These are phyloP conservation scores for Porcisia deanei DNA, from an alignment of 208 protist genomes.

Conservation along the genomic window DNA sequence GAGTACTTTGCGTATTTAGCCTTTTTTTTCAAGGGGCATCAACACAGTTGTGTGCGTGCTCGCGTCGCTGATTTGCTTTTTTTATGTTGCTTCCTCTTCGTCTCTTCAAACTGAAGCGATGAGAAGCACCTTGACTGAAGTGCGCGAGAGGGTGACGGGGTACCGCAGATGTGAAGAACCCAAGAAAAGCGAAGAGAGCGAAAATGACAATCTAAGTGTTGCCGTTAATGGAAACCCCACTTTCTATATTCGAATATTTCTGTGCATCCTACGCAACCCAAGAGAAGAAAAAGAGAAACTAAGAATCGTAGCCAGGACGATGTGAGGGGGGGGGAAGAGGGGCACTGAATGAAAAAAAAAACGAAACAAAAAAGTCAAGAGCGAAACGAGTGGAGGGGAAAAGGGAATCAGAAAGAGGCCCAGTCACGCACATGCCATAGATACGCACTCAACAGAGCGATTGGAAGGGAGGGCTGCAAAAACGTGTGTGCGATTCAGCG, in stretches of 20 bases:
- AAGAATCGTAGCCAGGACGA: too few relatives aligned
- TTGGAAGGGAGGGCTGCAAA: neutral
- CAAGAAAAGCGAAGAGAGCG: neutral
- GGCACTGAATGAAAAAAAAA: neutral
- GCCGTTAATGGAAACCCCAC: neutral
- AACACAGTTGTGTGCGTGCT: neutral
- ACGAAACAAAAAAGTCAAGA: neutral
- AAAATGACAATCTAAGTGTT: neutral
- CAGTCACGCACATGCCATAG: neutral
- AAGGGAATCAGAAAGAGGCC: neutral
- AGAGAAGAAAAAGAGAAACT: neutral
- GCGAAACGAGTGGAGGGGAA: neutral
- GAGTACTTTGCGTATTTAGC: neutral
- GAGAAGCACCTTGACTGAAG: neutral
- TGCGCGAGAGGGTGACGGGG: neutral
- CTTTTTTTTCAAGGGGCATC: neutral
- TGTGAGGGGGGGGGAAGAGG: neutral
- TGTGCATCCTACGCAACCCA: neutral
- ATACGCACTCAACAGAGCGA: neutral
- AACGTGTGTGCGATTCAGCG: neutral
- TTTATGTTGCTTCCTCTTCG: neutral
- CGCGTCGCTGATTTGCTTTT: neutral
- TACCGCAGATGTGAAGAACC: too few relatives aligned
- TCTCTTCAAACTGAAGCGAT: neutral
- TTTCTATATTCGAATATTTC: neutral